Percentiles rank a stretch among this genome's conserved stretches.
Conservation (phyloP, 495 filamentous ascomycete genomes). For the Xanthoparmelia taractica region DNA sequence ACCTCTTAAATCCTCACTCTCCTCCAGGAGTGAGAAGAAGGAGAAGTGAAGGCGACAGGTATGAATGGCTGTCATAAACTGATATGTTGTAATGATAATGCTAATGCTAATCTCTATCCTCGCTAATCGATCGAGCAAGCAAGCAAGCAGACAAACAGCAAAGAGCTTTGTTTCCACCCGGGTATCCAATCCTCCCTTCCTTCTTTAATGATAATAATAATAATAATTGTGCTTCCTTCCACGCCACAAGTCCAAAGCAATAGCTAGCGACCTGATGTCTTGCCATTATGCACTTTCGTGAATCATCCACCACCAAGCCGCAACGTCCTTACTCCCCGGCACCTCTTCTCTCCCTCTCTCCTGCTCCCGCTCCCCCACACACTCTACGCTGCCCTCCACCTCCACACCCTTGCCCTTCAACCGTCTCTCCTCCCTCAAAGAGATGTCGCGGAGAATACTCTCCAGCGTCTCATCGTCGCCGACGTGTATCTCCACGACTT, state of each 20-base stretch:
- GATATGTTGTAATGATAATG: not conserved
- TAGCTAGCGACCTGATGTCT: not conserved
- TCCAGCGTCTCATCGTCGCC: constrained; percentile 11
- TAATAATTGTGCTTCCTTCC: not conserved
- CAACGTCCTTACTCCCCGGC: not conserved
- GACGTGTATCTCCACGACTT: constrained; percentile 9
- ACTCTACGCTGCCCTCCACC: not conserved
- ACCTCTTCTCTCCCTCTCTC: not conserved
- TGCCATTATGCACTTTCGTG: not conserved
- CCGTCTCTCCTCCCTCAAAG: not conserved
- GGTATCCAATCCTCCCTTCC: not conserved
- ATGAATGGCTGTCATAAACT: not conserved
- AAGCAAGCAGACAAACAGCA: not conserved
- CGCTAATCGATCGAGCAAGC: not conserved
- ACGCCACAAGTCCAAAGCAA: not conserved
- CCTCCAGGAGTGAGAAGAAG: no score
- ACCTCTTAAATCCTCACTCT: no score
- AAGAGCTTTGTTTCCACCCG: not conserved
- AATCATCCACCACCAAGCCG: not conserved
- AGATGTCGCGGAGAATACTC: constrained; percentile 7
- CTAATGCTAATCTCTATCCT: not conserved
- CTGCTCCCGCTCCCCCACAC: not conserved
- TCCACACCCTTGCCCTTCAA: not conserved
- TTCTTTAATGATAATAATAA: not conserved
- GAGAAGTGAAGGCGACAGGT: not conserved